Base-by-base conservation (phyloP, 179 eudicot genomes). In the Monotropa hypopitys region DNA sequence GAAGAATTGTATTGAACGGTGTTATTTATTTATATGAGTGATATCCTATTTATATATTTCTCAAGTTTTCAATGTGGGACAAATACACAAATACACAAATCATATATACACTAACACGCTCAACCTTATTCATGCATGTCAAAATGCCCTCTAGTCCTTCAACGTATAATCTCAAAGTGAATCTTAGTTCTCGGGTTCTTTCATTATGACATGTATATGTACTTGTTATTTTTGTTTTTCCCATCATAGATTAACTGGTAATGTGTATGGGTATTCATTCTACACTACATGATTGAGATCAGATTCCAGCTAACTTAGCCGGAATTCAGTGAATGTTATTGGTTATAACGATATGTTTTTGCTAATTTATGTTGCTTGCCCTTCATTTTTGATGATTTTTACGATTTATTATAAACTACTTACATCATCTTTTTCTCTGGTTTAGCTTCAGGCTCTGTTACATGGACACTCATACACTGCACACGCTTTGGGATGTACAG, bases 381-480 rank as follows among this genome's bases (percentile, higher is more conserved):
- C 9, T 53, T 47, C 47, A 53, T 51, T 47, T 53, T 53, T 73
- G 76, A 70, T 26, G 43, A 30, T 73, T 53, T 32, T n/a, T 16
- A 13, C n/a, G 32, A 33, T 53, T 10, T 74, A 51, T 26, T 70
- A 16, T 3, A 16, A 26, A 69, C 9, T 45, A 57, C 18, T 70
- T 40, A 32, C 65, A 26, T n/a, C 13, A 8, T 70, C 77, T 78
- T 42, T 80, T 74, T 38, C 30, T 57, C 5, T 79, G 75, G 57
- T 81, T 38, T 89, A 96, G 99, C 90, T 93, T 67, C 87, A 88
- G 85, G 98, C 97, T 42, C 89, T 96, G 28, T 75, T 96, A 78
- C 99, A 96, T 83, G 99, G 99, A 28, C 98, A 96, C 77, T 96
- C 98, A 0, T 96, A 96, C 78, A 77, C 97, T 51, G 99, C 97